Evolutionary conservation across 106 monocot species (phyloP), one percentile per base, ranked within the genome.

Genomic region (Dendrobium catenatum): DNA sequence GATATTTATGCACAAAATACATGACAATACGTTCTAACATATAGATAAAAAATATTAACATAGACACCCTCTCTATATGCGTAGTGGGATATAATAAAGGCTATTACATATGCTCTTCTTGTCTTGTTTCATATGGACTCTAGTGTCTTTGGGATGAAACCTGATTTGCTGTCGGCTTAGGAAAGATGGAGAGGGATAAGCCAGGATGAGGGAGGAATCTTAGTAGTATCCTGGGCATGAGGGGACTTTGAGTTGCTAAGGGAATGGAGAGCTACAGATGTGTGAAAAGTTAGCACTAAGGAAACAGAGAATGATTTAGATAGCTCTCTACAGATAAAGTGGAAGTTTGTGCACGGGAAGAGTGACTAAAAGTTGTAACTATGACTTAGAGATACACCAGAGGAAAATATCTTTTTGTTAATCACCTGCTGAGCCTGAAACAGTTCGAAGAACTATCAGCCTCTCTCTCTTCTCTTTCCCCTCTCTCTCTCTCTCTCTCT

Each of bases 191-290:
- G 61, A 55, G 72, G 77, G 68, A 70, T 70, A 70, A 70, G 37
- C 13, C 33, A 70, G 61, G 61, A 61, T 61, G 61, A 61, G 61
- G 61, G 61, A 61, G 83, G 88, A 88, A 90, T 88, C 90, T 86
- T 84, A 77, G 44, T 74, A 85, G 84, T 83, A 79, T 85, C 54
- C 77, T 54, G 40, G 84, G 84, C 84, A 84, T 86, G 83, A 78
- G 43, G 83, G 80, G 51, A 24, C 40, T 54, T 48, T 37, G 5
- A 42, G 76, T 54, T 49, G 44, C 41, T 58, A 79, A 42, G 64
- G 51, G 78, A 17, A 76, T 33, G 41, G 70, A 47, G 74, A 27
- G 29, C 61, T 61, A 61, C 56, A 56, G 56, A 55, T 7, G 19
- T 10, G 19, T 31, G 80, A n/a, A 49, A 9, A 76, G 42, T 20